Percentiles rank a stretch among this genome's conserved stretches.
phyloP scores from a whole-genome alignment of 352 stramenopile species.

The Phytophthora rubi region DNA sequence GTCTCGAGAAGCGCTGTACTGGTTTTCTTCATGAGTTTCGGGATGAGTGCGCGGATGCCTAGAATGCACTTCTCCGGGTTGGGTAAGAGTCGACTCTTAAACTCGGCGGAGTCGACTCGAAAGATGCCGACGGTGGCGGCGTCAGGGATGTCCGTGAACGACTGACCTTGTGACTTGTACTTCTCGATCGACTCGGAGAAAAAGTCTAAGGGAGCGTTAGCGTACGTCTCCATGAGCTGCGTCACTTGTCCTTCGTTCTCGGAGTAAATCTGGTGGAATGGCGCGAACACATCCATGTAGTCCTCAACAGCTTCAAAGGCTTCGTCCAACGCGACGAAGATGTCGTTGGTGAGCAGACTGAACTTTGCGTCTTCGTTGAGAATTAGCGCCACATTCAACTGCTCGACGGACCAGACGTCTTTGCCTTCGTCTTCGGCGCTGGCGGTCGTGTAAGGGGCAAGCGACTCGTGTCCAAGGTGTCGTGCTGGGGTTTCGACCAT shows the following conservation, averaged over 20 bases:
- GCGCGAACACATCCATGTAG: slow-evolving; percentile 91
- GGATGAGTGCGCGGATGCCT: slow-evolving; percentile 82
- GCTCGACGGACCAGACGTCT: slow-evolving; percentile 77
- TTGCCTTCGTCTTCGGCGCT: slow-evolving; percentile 88
- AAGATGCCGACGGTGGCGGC: slow-evolving; percentile 92
- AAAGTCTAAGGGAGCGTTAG: slow-evolving; percentile 73
- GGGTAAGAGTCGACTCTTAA: slow-evolving; percentile 90
- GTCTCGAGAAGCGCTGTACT: slow-evolving; percentile 83
- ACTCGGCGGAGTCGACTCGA: slow-evolving; percentile 86
- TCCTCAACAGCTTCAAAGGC: slow-evolving; percentile 83
- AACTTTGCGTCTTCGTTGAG: slow-evolving; percentile 87
- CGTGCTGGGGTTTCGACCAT: slow-evolving; percentile 90
- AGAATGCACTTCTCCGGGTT: slow-evolving; percentile 90
- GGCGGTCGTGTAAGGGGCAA: slow-evolving; percentile 80
- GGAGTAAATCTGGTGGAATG: slow-evolving; percentile 86
- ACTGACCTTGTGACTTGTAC: slow-evolving; percentile 77
- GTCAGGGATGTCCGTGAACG: slow-evolving; percentile 88
- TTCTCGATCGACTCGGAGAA: slow-evolving; percentile 87
- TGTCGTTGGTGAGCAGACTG: slow-evolving; percentile 83
- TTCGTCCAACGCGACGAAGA: slow-evolving; percentile 84
- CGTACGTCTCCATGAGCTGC: slow-evolving; percentile 71
- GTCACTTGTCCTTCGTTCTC: slow-evolving; percentile 86
- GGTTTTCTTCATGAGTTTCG: slow-evolving; percentile 90
- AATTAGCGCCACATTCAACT: slow-evolving; percentile 82
- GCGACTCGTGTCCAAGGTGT: slow-evolving; percentile 80